Conservation (phyloP, 352 stramenopile species). For the Phytophthora colocasiae region DNA sequence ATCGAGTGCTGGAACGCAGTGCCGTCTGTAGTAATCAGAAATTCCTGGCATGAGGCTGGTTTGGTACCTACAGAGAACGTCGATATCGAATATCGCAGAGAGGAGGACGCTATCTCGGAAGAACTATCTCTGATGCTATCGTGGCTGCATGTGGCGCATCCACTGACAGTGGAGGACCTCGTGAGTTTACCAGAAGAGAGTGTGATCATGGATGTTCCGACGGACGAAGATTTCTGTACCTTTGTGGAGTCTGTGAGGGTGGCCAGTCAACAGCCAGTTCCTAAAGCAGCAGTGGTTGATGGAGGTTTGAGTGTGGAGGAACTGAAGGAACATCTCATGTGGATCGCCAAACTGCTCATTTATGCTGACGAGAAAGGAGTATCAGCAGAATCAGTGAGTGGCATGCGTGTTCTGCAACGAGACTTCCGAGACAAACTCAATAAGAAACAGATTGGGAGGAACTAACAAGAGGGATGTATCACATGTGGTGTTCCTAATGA, state of each 20-base stretch:
- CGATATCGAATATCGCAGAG: conserved; percentile 1
- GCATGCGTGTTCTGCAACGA: conserved; percentile 38
- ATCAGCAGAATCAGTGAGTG: conserved; percentile 27
- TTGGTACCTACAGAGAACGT: conserved; percentile 11
- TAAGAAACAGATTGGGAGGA: conserved; percentile 12
- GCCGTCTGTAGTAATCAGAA: conserved; percentile 20
- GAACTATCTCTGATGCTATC: conserved; percentile 34
- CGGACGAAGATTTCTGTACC: conserved; percentile 37
- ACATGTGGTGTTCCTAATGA: too few species aligned
- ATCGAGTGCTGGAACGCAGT: conserved; percentile 31
- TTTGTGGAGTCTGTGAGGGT: conserved; percentile 18
- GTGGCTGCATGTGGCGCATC: conserved; percentile 23
- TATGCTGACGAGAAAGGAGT: conserved; percentile 35
- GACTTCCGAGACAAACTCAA: conserved; percentile 36
- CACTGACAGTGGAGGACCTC: conserved; percentile 34
- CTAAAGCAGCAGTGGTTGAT: conserved; percentile 1
- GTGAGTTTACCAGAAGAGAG: conserved; percentile 37
- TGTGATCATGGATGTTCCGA: conserved; percentile 36
- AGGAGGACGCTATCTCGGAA: conserved; percentile 29
- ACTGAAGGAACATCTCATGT: conserved; percentile 40
- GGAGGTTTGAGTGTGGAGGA: conserved; percentile 21
- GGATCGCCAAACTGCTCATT: conserved; percentile 40
- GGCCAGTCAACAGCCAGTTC: conserved; percentile 2
- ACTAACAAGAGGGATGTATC: too few species aligned
- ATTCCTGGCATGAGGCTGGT: conserved; percentile 29